A percentile compares a stretch with the other conserved stretches of the same genome.
Conservation (phyloP, 2,329 filamentous ascomycete genomes). For the Epichloe elymi region DNA sequence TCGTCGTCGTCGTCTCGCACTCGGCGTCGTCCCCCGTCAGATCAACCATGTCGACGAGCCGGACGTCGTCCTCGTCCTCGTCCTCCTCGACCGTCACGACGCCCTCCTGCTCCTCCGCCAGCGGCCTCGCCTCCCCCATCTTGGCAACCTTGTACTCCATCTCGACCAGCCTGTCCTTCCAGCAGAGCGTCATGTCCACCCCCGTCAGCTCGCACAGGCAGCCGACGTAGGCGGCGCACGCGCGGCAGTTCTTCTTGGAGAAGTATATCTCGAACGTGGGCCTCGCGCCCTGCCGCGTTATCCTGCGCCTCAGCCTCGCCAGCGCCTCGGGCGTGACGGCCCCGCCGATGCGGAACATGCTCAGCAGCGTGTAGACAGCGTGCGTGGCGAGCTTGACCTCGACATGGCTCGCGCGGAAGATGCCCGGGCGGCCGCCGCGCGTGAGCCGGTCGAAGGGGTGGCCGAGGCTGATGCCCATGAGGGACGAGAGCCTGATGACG, state of each 20-base stretch:
- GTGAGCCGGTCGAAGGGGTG: conserved; percentile 16
- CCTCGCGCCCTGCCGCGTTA: conserved; percentile 14
- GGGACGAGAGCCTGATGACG: conserved; percentile 15
- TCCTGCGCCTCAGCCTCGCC: conserved; percentile 10
- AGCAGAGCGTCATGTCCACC: conserved; percentile 13
- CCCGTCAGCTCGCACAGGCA: conserved; percentile 16
- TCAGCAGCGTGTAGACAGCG: conserved; percentile 17
- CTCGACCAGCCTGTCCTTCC: conserved; percentile 15
- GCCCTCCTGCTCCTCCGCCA: conserved; percentile 1
- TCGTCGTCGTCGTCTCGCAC: neutral
- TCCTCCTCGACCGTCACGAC: conserved; percentile 1
- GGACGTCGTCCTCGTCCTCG: neutral
- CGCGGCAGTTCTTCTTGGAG: conserved; percentile 19
- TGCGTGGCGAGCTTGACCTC: conserved; percentile 27
- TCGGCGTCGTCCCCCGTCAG: neutral
- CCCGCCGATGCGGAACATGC: conserved; percentile 12
- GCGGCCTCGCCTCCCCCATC: neutral
- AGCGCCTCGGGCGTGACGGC: conserved; percentile 12
- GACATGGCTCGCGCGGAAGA: conserved; percentile 22
- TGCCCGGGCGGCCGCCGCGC: conserved; percentile 7
- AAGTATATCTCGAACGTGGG: conserved; percentile 23
- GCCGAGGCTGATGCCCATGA: conserved; percentile 17
- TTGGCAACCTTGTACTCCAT: conserved; percentile 13
- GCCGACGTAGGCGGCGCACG: conserved; percentile 15
- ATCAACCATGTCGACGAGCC: conserved; percentile 1